Conservation (phyloP, 176 grass and related monocot genomes). For the Carex kokanica region DNA sequence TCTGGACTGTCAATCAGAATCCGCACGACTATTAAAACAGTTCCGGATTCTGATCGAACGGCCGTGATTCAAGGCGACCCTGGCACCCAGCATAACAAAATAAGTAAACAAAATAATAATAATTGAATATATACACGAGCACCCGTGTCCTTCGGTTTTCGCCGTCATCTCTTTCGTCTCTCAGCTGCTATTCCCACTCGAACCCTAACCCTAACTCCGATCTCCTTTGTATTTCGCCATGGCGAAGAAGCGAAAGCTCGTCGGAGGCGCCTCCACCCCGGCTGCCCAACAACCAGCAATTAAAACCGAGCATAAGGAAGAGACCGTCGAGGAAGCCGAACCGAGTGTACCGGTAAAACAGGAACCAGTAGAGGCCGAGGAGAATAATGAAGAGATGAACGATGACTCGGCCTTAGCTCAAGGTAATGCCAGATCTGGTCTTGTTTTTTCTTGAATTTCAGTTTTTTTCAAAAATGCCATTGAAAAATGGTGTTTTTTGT, state of each 20-base stretch:
- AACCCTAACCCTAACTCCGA: constrained; percentile 34
- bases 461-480: background rate
- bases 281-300: background rate
- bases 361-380: constrained; percentile 19
- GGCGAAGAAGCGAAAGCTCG: constrained; percentile 94
- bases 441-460: background rate
- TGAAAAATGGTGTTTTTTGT: background rate
- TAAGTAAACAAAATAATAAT: background rate
- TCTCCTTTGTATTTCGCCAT: constrained; percentile 32
- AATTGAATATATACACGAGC: background rate
- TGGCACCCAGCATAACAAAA: background rate
- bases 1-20: no score
- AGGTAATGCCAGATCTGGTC: constrained; percentile 2
- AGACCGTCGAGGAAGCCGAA: constrained; percentile 17
- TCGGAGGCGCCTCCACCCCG: background rate
- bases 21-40: no score
- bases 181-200: background rate
- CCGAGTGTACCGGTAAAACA: background rate
- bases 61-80: no score
- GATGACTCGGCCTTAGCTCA: background rate
- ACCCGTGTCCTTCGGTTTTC: background rate
- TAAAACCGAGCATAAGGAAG: constrained; percentile 4
- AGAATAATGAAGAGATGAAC: constrained; percentile 2
- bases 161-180: background rate
- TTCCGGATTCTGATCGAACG: no score